Evolutionary conservation across 257 asterid species (phyloP), one percentile per base, ranked within the genome.

Genomic region (Ophiorrhiza pumila): DNA sequence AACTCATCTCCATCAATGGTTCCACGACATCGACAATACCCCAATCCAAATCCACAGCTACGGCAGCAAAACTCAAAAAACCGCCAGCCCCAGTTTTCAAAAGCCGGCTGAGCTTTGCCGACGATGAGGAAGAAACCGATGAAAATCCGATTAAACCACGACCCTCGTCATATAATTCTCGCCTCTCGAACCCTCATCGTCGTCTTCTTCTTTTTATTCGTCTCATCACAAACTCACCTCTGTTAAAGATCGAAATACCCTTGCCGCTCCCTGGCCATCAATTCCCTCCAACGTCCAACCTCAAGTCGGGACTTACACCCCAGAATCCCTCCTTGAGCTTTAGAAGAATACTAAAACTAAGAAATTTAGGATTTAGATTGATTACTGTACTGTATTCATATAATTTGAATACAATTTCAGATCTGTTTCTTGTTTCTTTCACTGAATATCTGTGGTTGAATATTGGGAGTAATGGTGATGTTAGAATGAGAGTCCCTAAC

Each of bases 321-420:
- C 87, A 71, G 99, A 95, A 84, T 92, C 96, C 17, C 90, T 95
- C 13, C 76, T 89, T 31, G 99, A 95, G 91, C 99, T 95, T 80
- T 97, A 95, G 86, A 95, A 89, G 85, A 95, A 92, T 47, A 92
- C 99, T 18, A 86, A 81, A 77, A 87, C 90, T n/a, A n/a, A 42
- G 9, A 42, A 42, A 4, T 42, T 12, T 42, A 12, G 46, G 42
- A 37, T 8, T 42, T 42, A 42, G 12, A 8, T 4, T 42, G 46
- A 42, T 42, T 42, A 2, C 46, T 7, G 4, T 3, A 42, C n/a
- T n/a, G n/a, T n/a, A n/a, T n/a, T n/a, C n/a, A n/a, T n/a, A n/a
- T n/a, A n/a, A n/a, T n/a, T n/a, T n/a, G n/a, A n/a, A n/a, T n/a
- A n/a, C n/a, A n/a, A n/a, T n/a, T n/a, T n/a, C n/a, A n/a, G n/a